Conservation (phyloP, 164 flowering plant species). For the Brasenia schreberi region DNA sequence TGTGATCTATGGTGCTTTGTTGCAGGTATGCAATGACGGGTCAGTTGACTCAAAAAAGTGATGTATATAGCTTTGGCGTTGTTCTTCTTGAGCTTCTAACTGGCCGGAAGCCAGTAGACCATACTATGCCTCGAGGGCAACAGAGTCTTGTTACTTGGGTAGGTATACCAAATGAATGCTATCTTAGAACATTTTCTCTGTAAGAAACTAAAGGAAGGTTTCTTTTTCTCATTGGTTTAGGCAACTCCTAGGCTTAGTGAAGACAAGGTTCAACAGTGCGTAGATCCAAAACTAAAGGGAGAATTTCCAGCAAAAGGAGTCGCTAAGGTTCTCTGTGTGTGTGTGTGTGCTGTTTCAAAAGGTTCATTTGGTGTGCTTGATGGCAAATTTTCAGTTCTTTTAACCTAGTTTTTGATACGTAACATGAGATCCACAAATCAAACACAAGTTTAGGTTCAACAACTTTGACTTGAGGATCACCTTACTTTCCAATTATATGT, state of each 20-base stretch:
- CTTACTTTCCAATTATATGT: too few relatives aligned
- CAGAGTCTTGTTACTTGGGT: conserved; percentile 55
- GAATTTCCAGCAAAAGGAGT: conserved; percentile 38
- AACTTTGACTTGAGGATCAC: too few relatives aligned
- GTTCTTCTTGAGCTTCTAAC: conserved; percentile 42
- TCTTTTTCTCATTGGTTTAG: conserved; percentile 9
- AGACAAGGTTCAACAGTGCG: conserved; percentile 36
- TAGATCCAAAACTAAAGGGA: conserved; percentile 35
- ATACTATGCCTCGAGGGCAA: conserved; percentile 47
- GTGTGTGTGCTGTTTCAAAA: too few relatives aligned
- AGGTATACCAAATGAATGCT: neutral
- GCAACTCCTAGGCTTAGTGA: conserved; percentile 34
- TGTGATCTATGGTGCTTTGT: neutral
- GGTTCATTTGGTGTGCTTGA: too few relatives aligned
- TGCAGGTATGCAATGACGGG: conserved; percentile 43
- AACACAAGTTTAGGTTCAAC: too few relatives aligned
- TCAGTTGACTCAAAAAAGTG: conserved; percentile 36
- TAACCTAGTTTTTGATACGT: too few relatives aligned
- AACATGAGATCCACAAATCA: too few relatives aligned
- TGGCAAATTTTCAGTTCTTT: too few relatives aligned
- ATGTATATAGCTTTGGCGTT: conserved; percentile 43
- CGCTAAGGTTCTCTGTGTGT: conserved; percentile 22
- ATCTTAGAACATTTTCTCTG: neutral
- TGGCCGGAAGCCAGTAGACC: conserved; percentile 39
- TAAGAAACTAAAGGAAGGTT: neutral